Conservation (phyloP, 805 yeast genomes). For the Candida odintsovae region DNA sequence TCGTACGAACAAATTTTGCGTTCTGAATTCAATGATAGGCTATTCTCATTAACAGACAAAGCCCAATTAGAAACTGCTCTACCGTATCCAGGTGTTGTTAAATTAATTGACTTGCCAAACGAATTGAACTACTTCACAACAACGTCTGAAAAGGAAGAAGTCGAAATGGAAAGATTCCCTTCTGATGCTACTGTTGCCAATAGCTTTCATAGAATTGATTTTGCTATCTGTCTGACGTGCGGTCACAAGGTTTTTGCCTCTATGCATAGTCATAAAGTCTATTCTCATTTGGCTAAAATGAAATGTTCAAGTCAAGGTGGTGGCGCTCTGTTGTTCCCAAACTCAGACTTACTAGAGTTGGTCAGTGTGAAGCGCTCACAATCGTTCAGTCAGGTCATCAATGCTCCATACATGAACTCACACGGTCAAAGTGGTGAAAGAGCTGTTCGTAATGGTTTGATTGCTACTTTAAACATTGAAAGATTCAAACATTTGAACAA, state of each 20-base stretch:
- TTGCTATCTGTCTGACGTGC: conserved; percentile 39
- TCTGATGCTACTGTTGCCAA: conserved; percentile 2
- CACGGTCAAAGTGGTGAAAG: conserved; percentile 71
- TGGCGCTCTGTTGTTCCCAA: conserved; percentile 32
- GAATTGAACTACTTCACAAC: conserved; percentile 36
- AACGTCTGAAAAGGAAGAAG: conserved; percentile 15
- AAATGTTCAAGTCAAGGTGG: conserved; percentile 22
- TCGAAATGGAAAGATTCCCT: conserved; percentile 8
- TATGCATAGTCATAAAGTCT: conserved; percentile 27
- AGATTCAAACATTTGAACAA: conserved; percentile 54
- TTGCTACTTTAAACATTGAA: conserved; percentile 44
- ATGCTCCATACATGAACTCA: conserved; percentile 66
- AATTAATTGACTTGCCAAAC: conserved; percentile 46
- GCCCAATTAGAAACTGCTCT: not conserved
- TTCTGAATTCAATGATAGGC: not conserved
- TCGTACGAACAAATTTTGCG: conserved; percentile 4
- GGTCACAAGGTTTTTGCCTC: conserved; percentile 34
- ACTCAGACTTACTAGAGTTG: conserved; percentile 27
- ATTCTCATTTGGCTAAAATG: conserved; percentile 23
- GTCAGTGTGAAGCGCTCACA: conserved; percentile 16
- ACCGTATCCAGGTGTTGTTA: conserved; percentile 47
- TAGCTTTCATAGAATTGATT: conserved; percentile 30
- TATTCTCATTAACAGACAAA: not conserved
- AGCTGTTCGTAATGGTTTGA: conserved; percentile 46
- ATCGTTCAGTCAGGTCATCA: conserved; percentile 33